Evolutionary conservation across 192 early-diverging fungal species (phyloP).

Genomic region (Mortierella claussenii): DNA sequence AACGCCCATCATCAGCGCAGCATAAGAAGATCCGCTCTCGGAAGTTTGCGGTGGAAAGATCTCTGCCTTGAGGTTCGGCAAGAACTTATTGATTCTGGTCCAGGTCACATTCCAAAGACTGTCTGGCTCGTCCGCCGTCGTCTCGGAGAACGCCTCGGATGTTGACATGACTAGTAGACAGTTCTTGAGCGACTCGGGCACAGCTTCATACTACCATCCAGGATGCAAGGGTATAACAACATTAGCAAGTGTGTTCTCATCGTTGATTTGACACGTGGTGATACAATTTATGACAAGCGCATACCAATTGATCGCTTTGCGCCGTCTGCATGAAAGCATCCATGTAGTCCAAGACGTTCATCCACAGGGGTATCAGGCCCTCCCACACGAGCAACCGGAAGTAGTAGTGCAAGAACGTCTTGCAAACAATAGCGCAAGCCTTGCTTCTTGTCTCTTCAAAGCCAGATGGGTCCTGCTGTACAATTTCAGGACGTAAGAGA

Average conservation of each 20-base stretch:
- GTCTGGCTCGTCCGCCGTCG: conserved; percentile 34
- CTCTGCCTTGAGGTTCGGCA: conserved; percentile 76
- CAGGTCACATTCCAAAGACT: conserved; percentile 81
- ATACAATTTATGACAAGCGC: too few relatives aligned
- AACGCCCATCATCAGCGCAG: conserved; percentile 49
- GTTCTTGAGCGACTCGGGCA: conserved; percentile 83
- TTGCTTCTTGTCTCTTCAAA: conserved; percentile 83
- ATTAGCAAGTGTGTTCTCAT: too few relatives aligned
- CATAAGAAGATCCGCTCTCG: conserved; percentile 38
- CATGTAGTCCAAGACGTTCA: conserved; percentile 73
- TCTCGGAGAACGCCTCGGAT: conserved; percentile 67
- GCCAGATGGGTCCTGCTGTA: conserved; percentile 68
- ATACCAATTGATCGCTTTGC: conserved; percentile 68
- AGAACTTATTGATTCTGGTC: conserved; percentile 66
- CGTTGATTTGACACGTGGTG: too few relatives aligned
- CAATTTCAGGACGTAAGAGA: conserved; percentile 80
- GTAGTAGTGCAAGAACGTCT: conserved; percentile 82
- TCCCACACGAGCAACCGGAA: conserved; percentile 62
- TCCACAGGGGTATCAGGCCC: conserved; percentile 71
- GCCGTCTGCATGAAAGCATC: conserved; percentile 69
- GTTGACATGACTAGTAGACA: conserved; percentile 84
- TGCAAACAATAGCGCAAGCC: conserved; percentile 74
- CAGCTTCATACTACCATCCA: conserved; percentile 69
- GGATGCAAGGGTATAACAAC: conserved; percentile 6
- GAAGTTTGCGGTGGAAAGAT: conserved; percentile 34